A percentile compares a stretch with the other conserved stretches of the same genome.
Evolutionary conservation across 2,329 filamentous ascomycete genomes (phyloP).

Genomic region (Colletotrichum truncatum): DNA sequence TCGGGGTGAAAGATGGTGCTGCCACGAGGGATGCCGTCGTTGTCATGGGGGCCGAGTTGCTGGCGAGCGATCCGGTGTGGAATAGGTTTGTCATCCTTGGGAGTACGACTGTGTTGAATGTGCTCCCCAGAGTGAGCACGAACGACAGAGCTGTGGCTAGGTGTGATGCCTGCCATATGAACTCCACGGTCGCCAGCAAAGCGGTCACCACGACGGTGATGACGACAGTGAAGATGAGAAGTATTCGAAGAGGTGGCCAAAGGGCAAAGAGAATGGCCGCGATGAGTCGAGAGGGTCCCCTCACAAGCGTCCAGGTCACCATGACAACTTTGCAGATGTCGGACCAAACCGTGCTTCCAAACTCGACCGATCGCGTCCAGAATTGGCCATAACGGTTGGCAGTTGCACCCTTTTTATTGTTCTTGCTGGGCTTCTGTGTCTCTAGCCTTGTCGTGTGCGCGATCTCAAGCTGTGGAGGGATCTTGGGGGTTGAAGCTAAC

Average conservation of each 20-base stretch:
- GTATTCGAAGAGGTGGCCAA: background rate
- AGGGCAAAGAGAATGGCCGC: background rate
- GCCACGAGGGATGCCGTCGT: background rate
- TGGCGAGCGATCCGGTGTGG: background rate
- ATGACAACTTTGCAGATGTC: background rate
- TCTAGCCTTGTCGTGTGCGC: too few species aligned
- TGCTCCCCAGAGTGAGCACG: background rate
- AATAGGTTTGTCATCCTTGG: background rate
- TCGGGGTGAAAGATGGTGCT: background rate
- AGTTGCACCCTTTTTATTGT: too few species aligned
- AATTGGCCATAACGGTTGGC: too few species aligned
- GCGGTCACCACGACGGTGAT: background rate
- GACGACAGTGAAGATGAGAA: background rate
- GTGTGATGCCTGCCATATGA: background rate
- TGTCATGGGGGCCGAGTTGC: background rate
- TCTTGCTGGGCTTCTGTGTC: too few species aligned
- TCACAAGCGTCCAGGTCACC: background rate
- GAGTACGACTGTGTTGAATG: background rate
- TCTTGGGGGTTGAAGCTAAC: too few species aligned
- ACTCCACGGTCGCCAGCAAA: background rate
- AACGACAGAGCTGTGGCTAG: background rate
- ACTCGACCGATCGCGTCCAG: too few species aligned
- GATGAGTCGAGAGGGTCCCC: background rate
- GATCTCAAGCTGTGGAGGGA: too few species aligned
- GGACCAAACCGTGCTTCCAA: too few species aligned